Evolutionary conservation across 2,329 filamentous ascomycete genomes (phyloP).

Genomic region (Torrubiella hemipterigena): DNA sequence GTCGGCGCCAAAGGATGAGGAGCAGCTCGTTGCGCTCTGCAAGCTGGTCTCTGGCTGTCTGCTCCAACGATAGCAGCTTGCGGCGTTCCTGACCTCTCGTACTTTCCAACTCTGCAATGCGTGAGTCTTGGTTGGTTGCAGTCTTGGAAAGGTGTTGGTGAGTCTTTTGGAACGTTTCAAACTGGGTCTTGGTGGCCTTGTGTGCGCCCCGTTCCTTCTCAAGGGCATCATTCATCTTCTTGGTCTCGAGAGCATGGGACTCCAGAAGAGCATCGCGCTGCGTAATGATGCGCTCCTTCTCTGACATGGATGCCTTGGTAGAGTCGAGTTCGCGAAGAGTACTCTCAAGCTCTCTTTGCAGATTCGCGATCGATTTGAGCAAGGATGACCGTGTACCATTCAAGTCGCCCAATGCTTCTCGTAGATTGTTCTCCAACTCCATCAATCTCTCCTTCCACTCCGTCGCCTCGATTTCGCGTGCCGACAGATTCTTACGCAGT

Average conservation of each 20-base stretch:
- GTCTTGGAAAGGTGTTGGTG: constrained; percentile 80
- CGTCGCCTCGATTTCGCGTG: constrained; percentile 75
- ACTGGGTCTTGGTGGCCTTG: constrained; percentile 75
- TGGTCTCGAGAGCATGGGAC: constrained; percentile 73
- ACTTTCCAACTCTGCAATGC: constrained; percentile 79
- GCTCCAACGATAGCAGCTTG: constrained; percentile 63
- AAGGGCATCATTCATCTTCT: constrained; percentile 74
- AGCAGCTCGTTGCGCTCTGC: constrained; percentile 81
- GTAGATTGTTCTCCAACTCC: constrained; percentile 80
- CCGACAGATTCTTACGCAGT: constrained; percentile 71
- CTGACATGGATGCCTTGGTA: constrained; percentile 64
- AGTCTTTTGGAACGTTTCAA: constrained; percentile 78
- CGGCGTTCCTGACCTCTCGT: constrained; percentile 66
- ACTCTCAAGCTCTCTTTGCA: constrained; percentile 78
- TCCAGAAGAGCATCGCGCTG: constrained; percentile 83
- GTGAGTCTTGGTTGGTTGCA: constrained; percentile 71
- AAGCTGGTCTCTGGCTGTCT: constrained; percentile 74
- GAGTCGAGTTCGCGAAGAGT: constrained; percentile 73
- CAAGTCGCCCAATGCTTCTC: constrained; percentile 77
- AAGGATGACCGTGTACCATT: constrained; percentile 77
- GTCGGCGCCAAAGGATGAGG: constrained; percentile 77
- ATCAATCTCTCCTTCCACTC: constrained; percentile 86
- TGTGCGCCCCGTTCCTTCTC: constrained; percentile 83
- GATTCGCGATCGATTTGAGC: constrained; percentile 75
- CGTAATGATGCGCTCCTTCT: constrained; percentile 83